Conservation (phyloP, 2,329 filamentous ascomycete genomes). For the Diplodia seriata region DNA sequence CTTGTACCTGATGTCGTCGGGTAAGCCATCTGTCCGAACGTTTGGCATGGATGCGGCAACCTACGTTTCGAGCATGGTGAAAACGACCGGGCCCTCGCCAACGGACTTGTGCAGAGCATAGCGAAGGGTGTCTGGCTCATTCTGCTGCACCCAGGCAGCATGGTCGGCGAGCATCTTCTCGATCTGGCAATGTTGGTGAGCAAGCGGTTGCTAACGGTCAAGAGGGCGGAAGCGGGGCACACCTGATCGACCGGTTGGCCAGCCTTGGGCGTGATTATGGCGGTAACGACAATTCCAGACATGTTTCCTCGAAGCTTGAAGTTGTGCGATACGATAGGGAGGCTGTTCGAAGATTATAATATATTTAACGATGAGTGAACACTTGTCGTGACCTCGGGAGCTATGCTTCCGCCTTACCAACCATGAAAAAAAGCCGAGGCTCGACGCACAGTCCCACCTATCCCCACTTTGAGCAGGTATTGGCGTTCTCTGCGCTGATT, state of each 20-base stretch:
- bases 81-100: constrained; percentile 40
- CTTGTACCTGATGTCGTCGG: constrained; percentile 40
- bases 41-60: constrained; percentile 8
- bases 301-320: constrained; percentile 35
- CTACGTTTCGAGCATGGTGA: constrained; percentile 47
- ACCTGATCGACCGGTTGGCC: constrained; percentile 44
- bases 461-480: background rate
- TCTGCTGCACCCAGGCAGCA: constrained; percentile 41
- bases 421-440: constrained; percentile 5
- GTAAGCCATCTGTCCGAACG: background rate
- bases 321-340: background rate
- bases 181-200: constrained; percentile 37
- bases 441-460: background rate
- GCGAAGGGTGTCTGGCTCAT: constrained; percentile 45
- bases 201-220: background rate
- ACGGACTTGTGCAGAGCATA: constrained; percentile 45
- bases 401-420: background rate
- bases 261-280: constrained; percentile 42
- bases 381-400: constrained; percentile 2
- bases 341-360: background rate
- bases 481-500: too few relatives aligned
- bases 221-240: constrained; percentile 17
- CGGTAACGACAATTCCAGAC: constrained; percentile 40
- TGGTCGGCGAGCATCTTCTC: constrained; percentile 41
- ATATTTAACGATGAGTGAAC: constrained; percentile 9